A percentile compares a stretch with the other conserved stretches of the same genome.
These are phyloP conservation scores for Huntiella moniliformis DNA, from an alignment of 2,329 filamentous ascomycete species.

Conservation along the genomic window DNA sequence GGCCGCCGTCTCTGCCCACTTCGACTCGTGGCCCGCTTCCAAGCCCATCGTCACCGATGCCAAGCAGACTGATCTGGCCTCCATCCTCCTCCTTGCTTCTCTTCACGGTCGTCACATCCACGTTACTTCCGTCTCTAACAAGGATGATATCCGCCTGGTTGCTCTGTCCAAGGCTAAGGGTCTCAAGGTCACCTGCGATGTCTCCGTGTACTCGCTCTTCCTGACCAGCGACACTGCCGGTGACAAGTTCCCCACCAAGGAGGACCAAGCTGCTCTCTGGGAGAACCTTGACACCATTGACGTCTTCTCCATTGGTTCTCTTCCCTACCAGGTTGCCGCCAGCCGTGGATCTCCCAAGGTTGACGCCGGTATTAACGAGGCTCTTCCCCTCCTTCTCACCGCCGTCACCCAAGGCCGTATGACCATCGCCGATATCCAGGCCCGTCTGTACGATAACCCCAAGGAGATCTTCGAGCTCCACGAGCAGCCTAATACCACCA, in stretches of 20 bases:
- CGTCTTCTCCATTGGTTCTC: constrained; percentile 59
- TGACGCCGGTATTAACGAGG: constrained; percentile 50
- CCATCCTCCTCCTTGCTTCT: constrained; percentile 57
- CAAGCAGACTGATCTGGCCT: constrained; percentile 64
- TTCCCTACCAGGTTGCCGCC: constrained; percentile 56
- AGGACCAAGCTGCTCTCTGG: constrained; percentile 59
- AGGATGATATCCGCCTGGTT: constrained; percentile 61
- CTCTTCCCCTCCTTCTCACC: constrained; percentile 55
- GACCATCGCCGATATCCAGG: constrained; percentile 54
- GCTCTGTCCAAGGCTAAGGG: constrained; percentile 64
- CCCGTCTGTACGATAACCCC: constrained; percentile 57
- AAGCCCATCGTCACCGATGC: constrained; percentile 71
- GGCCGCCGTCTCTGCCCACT: constrained; percentile 59
- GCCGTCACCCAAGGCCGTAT: constrained; percentile 56
- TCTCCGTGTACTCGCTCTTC: constrained; percentile 64
- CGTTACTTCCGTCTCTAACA: constrained; percentile 62
- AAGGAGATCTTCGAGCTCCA: constrained; percentile 69
- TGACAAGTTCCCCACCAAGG: constrained; percentile 42
- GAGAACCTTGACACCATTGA: constrained; percentile 54
- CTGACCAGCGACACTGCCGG: constrained; percentile 51
- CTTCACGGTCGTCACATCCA: constrained; percentile 63
- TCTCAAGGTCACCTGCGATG: constrained; percentile 65
- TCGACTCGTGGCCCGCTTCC: constrained; percentile 55
- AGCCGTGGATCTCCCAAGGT: constrained; percentile 28
- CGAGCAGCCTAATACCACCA: constrained; percentile 52